Conservation (phyloP, 1,139 yeast genomes). For the Saccharomyces hybrid region DNA sequence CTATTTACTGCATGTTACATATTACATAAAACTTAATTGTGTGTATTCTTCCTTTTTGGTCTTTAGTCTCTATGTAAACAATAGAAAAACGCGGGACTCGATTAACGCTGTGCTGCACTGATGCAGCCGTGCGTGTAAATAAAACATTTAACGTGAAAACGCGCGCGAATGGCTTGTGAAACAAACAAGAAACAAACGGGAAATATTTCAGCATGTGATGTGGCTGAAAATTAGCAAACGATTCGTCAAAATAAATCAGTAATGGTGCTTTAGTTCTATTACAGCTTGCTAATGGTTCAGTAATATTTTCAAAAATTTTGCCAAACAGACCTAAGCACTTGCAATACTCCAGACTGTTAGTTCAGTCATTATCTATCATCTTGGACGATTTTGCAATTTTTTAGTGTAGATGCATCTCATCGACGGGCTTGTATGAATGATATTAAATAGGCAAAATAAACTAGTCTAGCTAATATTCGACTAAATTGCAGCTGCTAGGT, state of each 20-base stretch:
- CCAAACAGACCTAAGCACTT: not conserved
- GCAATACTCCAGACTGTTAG: not conserved
- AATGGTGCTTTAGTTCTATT: not conserved
- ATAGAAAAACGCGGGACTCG: not conserved
- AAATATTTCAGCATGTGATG: not conserved
- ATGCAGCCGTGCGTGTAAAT: conserved; percentile 1
- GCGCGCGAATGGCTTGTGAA: not conserved
- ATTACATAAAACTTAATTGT: not conserved
- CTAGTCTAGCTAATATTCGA: not conserved
- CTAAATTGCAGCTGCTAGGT: not conserved
- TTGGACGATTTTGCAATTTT: not conserved
- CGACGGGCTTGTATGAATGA: not conserved
- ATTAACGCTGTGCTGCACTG: not conserved
- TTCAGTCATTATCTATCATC: not conserved
- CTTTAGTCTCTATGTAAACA: not conserved
- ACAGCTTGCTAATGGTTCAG: not conserved
- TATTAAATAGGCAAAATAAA: not conserved
- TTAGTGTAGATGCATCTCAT: not conserved
- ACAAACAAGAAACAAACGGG: not conserved
- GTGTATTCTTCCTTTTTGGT: not conserved
- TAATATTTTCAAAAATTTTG: too few species aligned
- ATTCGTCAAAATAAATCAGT: too few species aligned
- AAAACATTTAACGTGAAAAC: not conserved
- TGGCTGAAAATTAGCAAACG: not conserved
- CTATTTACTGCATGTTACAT: not conserved